Evolutionary conservation across 805 yeast genomes (phyloP), one percentile per base, ranked within the genome.

Genomic region (Saccharomycopsis malanga): DNA sequence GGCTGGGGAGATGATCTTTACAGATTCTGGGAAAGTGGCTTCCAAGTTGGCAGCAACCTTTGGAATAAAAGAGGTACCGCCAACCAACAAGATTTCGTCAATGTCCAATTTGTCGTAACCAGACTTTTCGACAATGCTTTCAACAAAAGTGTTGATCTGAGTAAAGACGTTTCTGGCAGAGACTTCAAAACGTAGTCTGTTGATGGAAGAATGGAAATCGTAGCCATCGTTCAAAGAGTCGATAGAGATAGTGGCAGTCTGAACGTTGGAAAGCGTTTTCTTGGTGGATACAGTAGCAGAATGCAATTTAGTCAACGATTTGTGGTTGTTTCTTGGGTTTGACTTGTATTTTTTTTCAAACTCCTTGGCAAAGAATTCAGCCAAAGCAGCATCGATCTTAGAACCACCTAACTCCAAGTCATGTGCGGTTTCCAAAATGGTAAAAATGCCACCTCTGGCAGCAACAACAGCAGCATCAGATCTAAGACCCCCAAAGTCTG

Each of bases 401-500:
- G 79, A 83, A 65, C 98, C 98, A 61, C 98, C 98, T 52, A 93
- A 76, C 46, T 76, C 79, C 57, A 71, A 72, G 64, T 86, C 84
- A 61, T 88, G 95, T 50, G 79, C 78, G 55, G 96, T 87, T 51
- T 95, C 83, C 57, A 93, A 73, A 40, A 87, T 72, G 47, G 98
- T 91, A 69, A 86, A 74, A 56, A 93, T 77, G 60, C 98, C 98
- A 54, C 96, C 96, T 72, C 97, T 81, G 45, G 83, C 85, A 35
- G 97, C 81, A 58, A 93, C 71, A 44, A 93, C 89, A 50, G 98
- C 96, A 53, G 89, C 96, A 63, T 93, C 98, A 36, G 95, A 82
- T 69, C 98, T 78, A 57, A 88, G 75, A 62, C 96, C 97, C 65
- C 98, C 98, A 60, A 93, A 86, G 67, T 93, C 98, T 46, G 95